These are phyloP conservation scores for cucumber (Cucumis sativus) DNA, from an alignment of 306 rosid genomes.

Conservation along the genomic window Cucumber_9930_V3 NC_026658.2:6577501-6578000, in stretches of 20 bases:
- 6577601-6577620: conserved; percentile 85
- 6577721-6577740: conserved; percentile 50
- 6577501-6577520: neutral
- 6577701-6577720: neutral
- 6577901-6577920: neutral
- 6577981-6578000: conserved; percentile 91
- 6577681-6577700: neutral
- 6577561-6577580: conserved; percentile 96
- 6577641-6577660: conserved; percentile 89
- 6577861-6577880: conserved; percentile 7
- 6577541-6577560: conserved; percentile 99
- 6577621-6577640: conserved; percentile 93
- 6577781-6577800: conserved; percentile 62
- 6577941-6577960: conserved; percentile 86
- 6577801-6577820: conserved; percentile 68
- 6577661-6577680: conserved; percentile 1
- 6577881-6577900: conserved; percentile 1
- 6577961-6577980: conserved; percentile 77
- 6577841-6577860: conserved; percentile 19
- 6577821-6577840: conserved; percentile 95
- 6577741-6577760: conserved; percentile 98
- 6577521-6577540: neutral
- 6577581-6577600: conserved; percentile 97
- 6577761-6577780: conserved; percentile 89
- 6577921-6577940: conserved; percentile 40